Evolutionary conservation across 805 yeast genomes (phyloP).

Genomic region (Pichia nanzhaoensis): DNA sequence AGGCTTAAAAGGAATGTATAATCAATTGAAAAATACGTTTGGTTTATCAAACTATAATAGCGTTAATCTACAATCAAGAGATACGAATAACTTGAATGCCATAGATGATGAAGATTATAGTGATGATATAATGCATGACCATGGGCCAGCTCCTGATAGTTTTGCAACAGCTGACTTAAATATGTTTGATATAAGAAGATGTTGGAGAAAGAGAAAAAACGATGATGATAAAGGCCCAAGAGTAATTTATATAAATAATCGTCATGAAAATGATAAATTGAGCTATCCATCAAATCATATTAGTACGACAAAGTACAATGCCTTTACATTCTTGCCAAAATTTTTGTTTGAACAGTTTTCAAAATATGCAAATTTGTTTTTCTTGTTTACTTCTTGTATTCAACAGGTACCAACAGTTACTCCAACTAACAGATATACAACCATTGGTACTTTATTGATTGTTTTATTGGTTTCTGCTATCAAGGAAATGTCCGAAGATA

Average conservation of each 20-base stretch:
- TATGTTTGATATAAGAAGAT: conserved; percentile 26
- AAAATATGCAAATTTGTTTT: conserved; percentile 92
- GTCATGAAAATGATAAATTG: conserved; percentile 43
- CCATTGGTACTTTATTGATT: conserved; percentile 81
- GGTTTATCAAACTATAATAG: conserved; percentile 24
- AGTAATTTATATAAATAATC: conserved; percentile 61
- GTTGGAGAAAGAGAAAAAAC: conserved; percentile 16
- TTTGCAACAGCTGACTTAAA: conserved; percentile 17
- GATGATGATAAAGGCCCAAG: conserved; percentile 43
- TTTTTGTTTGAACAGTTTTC: conserved; percentile 95
- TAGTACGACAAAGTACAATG: conserved; percentile 91
- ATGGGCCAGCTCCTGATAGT: conserved; percentile 22
- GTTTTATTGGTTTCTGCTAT: conserved; percentile 88
- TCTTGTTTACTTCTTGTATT: conserved; percentile 82
- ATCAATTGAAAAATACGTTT: conserved; percentile 23
- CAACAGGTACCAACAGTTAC: conserved; percentile 97
- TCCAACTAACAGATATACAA: conserved; percentile 93
- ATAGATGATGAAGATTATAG: conserved; percentile 12
- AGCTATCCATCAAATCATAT: conserved; percentile 77
- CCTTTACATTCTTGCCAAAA: conserved; percentile 90
- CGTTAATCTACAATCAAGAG: conserved; percentile 13
- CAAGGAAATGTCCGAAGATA: conserved; percentile 85
- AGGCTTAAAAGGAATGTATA: conserved; percentile 27
- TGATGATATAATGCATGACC: conserved; percentile 23
- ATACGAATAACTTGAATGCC: background rate